Conservation (phyloP, 2,329 filamentous ascomycete genomes). For the Drechslerella dactyloides region DNA sequence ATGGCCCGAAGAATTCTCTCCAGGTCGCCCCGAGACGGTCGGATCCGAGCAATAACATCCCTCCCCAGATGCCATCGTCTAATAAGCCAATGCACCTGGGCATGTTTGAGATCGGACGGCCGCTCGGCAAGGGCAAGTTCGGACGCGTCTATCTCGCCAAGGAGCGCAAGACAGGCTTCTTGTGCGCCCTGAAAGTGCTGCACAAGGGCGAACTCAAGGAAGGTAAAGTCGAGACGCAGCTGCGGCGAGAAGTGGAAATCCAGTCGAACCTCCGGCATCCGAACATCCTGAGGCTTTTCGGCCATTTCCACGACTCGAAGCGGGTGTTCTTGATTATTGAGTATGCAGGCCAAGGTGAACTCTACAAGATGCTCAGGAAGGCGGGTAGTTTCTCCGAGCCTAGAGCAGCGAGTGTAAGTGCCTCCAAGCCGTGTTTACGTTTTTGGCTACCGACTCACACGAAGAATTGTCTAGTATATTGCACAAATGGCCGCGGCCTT, state of each 20-base stretch:
- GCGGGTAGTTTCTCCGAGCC: conserved; percentile 82
- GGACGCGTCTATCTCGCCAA: conserved; percentile 84
- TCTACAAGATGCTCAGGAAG: conserved; percentile 83
- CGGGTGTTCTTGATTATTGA: conserved; percentile 86
- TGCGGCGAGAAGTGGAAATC: conserved; percentile 86
- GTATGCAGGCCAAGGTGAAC: conserved; percentile 82
- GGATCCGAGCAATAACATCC: conserved; percentile 48
- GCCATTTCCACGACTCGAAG: conserved; percentile 88
- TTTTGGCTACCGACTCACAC: conserved; percentile 4
- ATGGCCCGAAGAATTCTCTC: conserved; percentile 45
- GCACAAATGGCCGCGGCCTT: conserved; percentile 90
- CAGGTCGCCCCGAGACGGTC: conserved; percentile 46
- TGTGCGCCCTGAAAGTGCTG: conserved; percentile 84
- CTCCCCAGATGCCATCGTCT: conserved; percentile 48
- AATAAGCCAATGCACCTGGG: conserved; percentile 75
- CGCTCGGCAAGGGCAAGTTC: conserved; percentile 85
- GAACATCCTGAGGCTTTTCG: conserved; percentile 82
- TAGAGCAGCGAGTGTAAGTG: conserved; percentile 70
- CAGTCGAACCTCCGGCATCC: conserved; percentile 85
- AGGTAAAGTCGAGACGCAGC: conserved; percentile 83
- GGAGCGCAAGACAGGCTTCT: conserved; percentile 77
- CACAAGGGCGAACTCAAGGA: conserved; percentile 83
- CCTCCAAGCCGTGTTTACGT: not conserved
- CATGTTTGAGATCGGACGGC: conserved; percentile 92
- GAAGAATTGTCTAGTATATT: conserved; percentile 67